Evolutionary conservation across 2,329 filamentous ascomycete species (phyloP).

Genomic region (Triangularia setosa): DNA sequence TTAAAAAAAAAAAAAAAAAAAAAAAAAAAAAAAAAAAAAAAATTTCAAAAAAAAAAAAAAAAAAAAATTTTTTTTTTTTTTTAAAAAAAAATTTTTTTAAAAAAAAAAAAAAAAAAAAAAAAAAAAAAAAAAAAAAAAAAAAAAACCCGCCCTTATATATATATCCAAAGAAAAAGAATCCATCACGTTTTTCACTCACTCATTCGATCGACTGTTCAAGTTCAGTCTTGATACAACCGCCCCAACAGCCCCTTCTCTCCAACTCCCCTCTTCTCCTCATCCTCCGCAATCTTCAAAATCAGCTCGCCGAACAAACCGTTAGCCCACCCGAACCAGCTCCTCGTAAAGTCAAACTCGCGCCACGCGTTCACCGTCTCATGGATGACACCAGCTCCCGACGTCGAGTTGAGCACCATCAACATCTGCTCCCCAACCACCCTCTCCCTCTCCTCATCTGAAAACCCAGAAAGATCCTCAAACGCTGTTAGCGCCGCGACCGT

Average conservation of each 20-base stretch:
- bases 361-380: slow-evolving; percentile 47
- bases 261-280: slow-evolving; percentile 26
- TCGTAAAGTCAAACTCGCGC: slow-evolving; percentile 37
- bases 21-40: too few relatives aligned
- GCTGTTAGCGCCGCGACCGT: slow-evolving; percentile 51
- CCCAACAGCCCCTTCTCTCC: slow-evolving; percentile 27
- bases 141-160: too few relatives aligned
- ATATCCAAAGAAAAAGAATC: neutral
- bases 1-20: too few relatives aligned
- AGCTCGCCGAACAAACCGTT: slow-evolving; percentile 42
- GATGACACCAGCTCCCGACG: slow-evolving; percentile 41
- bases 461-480: slow-evolving; percentile 28
- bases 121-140: too few relatives aligned
- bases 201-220: neutral
- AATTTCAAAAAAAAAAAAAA: too few relatives aligned
- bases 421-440: slow-evolving; percentile 37
- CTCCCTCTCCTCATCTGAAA: slow-evolving; percentile 21
- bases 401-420: slow-evolving; percentile 38
- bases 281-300: slow-evolving; percentile 33
- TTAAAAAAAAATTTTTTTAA: too few relatives aligned
- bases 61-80: too few relatives aligned
- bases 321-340: slow-evolving; percentile 46
- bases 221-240: slow-evolving; percentile 30
- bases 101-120: too few relatives aligned
- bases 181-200: neutral